Evolutionary conservation across 164 flowering plant species (phyloP), one percentile per base, ranked within the genome.

Genomic region (Akebia trifoliata): DNA sequence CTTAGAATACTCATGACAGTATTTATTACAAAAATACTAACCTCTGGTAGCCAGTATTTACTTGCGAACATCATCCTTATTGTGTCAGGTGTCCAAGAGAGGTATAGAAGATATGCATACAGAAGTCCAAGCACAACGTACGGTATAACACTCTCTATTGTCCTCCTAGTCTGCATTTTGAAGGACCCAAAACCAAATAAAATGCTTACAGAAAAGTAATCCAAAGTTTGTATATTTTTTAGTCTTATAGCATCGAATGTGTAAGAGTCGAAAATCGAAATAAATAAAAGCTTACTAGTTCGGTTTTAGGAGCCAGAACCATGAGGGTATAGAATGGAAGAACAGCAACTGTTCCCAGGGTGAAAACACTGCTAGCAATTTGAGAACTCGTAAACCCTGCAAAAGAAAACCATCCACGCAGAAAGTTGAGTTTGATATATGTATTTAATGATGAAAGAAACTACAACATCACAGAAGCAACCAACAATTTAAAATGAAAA

Each of bases 71-170:
- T 84, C 50, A 75, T 43, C 50, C 67, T 75, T 18, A 83, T 21
- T 17, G 99, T 87, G 29, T 87, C 96, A 8, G 99, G 96, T 4
- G 96, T 83, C 99, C 97, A 93, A 6, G 97, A 87, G 31, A 87
- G 89, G 74, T 78, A 83, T 0, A 93, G 60, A 26, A 93, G 81
- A 75, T 78, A 93, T 29, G 85, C 86, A 69, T 93, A 93, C 9
- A 84, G 59, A 63, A 81, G 56, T 31, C 97, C 94, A 30, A 93
- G 88, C 45, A 74, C 71, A 31, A 84, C 63, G 54, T 82, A 89
- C 5, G 97, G 98, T 35, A 85, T 70, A 53, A 73, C 72, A 71
- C 95, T 93, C 50, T 72, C 75, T 81, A 87, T 77, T 11, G 75
- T 51, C 65, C 71, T 85, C 73, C 70, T 87, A n/a, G 98, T 89